Evolutionary conservation across 441 rosid species (phyloP).

Genomic region (Jatropha podagrica): DNA sequence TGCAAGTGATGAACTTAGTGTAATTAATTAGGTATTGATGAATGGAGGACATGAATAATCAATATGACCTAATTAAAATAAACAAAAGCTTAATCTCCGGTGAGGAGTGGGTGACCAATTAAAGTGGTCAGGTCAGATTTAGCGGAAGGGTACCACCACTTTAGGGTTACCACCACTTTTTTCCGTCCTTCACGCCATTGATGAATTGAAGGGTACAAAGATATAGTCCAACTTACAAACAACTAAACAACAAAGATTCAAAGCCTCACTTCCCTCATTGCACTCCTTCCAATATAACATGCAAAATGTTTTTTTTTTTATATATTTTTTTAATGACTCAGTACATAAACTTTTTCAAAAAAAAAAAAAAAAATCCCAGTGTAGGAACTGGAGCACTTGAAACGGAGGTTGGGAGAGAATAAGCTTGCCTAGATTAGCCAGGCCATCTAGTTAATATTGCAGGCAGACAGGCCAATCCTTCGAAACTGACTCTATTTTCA

Average conservation of each 20-base stretch:
- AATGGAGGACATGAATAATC: background rate
- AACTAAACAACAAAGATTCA: constrained; percentile 1
- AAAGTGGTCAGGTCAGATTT: constrained; percentile 24
- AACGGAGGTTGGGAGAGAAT: too few relatives aligned
- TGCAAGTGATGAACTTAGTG: background rate
- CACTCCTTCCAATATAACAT: background rate
- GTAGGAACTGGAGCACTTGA: too few relatives aligned
- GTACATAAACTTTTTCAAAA: too few relatives aligned
- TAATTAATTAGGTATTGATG: background rate
- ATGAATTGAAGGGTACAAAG: constrained; percentile 17
- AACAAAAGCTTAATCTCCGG: constrained; percentile 31
- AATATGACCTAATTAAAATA: background rate
- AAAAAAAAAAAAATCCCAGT: too few relatives aligned
- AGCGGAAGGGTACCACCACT: constrained; percentile 23
- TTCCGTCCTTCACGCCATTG: constrained; percentile 55
- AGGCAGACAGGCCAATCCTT: too few relatives aligned
- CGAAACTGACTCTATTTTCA: too few relatives aligned
- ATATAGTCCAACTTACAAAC: background rate
- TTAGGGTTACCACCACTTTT: constrained; percentile 20
- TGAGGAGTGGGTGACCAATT: constrained; percentile 12
- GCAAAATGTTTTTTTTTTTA: too few relatives aligned
- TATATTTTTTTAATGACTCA: too few relatives aligned
- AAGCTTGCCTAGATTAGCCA: too few relatives aligned
- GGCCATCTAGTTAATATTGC: too few relatives aligned
- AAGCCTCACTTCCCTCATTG: background rate